Evolutionary conservation across 352 stramenopile genomes (phyloP).

Genomic region (Labyrinthula sp.): DNA sequence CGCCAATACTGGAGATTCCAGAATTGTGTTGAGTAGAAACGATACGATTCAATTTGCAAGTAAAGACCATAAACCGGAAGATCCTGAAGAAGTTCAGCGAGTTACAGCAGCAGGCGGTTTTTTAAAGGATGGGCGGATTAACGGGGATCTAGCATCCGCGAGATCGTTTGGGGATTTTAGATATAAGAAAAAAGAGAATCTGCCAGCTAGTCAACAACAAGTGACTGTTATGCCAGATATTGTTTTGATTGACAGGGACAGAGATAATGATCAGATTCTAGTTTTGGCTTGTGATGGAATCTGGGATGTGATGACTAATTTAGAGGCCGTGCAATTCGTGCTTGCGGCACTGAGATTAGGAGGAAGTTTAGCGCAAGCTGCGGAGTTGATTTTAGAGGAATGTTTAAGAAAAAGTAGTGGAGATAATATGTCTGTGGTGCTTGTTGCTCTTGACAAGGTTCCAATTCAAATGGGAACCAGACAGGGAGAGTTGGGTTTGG

Average conservation of each 20-base stretch:
- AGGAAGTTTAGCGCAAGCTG: slow-evolving; percentile 7
- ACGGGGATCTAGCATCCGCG: slow-evolving; percentile 40
- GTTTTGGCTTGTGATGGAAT: slow-evolving; percentile 71
- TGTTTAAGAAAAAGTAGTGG: slow-evolving; percentile 35
- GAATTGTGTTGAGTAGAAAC: slow-evolving; percentile 26
- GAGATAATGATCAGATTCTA: slow-evolving; percentile 54
- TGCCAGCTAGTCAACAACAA: slow-evolving; percentile 41
- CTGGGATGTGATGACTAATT: slow-evolving; percentile 72
- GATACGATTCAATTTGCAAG: slow-evolving; percentile 44
- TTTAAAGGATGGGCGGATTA: slow-evolving; percentile 35
- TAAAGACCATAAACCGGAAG: slow-evolving; percentile 59
- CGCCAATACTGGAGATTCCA: slow-evolving; percentile 34
- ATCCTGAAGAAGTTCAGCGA: slow-evolving; percentile 31
- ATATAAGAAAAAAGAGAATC: slow-evolving; percentile 33
- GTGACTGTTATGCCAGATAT: slow-evolving; percentile 60
- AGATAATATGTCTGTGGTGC: slow-evolving; percentile 41
- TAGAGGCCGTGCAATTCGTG: slow-evolving; percentile 38
- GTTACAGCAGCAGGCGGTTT: slow-evolving; percentile 36
- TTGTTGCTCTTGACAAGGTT: slow-evolving; percentile 36
- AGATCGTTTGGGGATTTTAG: slow-evolving; percentile 35
- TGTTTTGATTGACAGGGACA: slow-evolving; percentile 47
- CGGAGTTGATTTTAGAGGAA: slow-evolving; percentile 32
- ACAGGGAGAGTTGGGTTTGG: too few relatives aligned
- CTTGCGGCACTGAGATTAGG: slow-evolving; percentile 17
- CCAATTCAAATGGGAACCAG: slow-evolving; percentile 14